phyloP scores from a whole-genome alignment of 177 flowering plant genomes.

The Telopea speciosissima region DNA sequence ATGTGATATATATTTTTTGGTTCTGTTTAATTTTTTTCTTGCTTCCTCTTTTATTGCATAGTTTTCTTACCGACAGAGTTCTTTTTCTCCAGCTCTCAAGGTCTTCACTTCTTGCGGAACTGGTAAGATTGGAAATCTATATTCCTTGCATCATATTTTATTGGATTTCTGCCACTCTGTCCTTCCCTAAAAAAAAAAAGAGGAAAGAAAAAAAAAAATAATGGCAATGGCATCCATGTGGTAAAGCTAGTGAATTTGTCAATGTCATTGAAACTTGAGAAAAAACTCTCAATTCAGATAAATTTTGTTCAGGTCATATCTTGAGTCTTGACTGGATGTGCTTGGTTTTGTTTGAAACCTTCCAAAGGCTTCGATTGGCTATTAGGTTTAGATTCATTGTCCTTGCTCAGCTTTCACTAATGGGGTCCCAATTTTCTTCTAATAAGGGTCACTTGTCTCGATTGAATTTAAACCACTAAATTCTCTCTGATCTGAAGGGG shows the following conservation, averaged over 20 bases:
- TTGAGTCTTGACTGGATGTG: background rate
- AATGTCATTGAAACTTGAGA: too few species aligned
- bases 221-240: background rate
- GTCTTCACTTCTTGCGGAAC: slow-evolving; percentile 65
- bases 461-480: background rate
- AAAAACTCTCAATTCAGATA: background rate
- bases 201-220: too few species aligned
- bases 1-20: background rate
- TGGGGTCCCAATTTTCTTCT: background rate
- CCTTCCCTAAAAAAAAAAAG: too few species aligned
- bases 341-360: background rate
- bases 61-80: slow-evolving; percentile 3
- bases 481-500: background rate
- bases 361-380: background rate
- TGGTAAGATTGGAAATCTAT: slow-evolving; percentile 43
- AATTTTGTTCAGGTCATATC: background rate
- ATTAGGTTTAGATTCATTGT: background rate
- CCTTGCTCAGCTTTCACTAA: background rate
- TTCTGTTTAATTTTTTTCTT: slow-evolving; percentile 1
- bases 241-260: background rate
- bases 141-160: background rate
- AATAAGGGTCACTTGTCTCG: background rate
- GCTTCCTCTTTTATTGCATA: background rate
- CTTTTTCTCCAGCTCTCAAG: slow-evolving; percentile 64
- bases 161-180: background rate